Percentiles rank a stretch among this genome's conserved stretches.
phyloP scores from a whole-genome alignment of 768 basidiomycete genomes.

The Vishniacozyma victoriae region DNA sequence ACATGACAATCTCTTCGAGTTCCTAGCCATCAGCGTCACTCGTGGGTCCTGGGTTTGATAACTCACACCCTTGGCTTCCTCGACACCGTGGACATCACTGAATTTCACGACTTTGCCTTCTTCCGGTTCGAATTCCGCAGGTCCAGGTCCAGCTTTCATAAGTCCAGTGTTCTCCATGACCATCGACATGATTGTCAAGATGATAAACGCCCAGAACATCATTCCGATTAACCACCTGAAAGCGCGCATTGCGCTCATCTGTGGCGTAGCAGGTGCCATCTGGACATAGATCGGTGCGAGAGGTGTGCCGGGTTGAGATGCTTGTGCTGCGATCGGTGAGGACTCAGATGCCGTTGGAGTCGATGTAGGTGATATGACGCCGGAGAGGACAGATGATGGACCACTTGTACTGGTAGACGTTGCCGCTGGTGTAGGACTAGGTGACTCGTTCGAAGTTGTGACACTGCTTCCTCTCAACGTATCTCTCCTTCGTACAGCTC shows the following conservation, averaged over 20 bases:
- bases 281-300: constrained; percentile 43
- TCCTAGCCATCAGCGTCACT: constrained; percentile 53
- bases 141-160: constrained; percentile 71
- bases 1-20: constrained; percentile 88
- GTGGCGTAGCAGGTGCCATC: constrained; percentile 32
- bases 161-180: constrained; percentile 89
- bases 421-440: neutral
- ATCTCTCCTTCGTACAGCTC: constrained; percentile 61
- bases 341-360: constrained; percentile 56
- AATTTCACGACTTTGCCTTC: constrained; percentile 80
- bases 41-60: neutral
- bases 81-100: constrained; percentile 92
- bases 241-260: constrained; percentile 27
- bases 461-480: constrained; percentile 7
- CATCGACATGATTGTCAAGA: constrained; percentile 78
- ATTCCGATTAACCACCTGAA: constrained; percentile 26
- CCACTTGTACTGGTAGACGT: neutral
- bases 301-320: constrained; percentile 29
- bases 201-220: constrained; percentile 42
- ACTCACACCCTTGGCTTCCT: constrained; percentile 85
- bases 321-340: constrained; percentile 56
- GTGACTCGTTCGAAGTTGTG: neutral
- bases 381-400: constrained; percentile 43
- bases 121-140: constrained; percentile 72
- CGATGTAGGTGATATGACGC: constrained; percentile 56